phyloP scores from a whole-genome alignment of 306 rosid genomes.

The Rosa chinensis region DNA sequence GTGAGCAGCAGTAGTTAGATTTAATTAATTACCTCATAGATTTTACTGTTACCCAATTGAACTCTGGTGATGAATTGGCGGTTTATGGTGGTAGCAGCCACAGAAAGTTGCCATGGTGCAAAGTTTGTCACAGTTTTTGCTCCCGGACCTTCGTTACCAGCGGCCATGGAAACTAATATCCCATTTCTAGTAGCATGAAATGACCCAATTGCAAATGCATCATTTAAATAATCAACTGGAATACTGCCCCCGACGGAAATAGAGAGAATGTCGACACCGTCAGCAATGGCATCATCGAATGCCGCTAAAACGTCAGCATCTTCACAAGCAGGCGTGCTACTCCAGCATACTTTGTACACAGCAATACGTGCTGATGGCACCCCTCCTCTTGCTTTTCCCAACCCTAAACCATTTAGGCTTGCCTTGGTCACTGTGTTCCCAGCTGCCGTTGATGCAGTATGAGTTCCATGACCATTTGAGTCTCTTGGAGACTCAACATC shows the following conservation, averaged over 20 bases:
- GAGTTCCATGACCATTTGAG: constrained; percentile 47
- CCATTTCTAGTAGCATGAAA: constrained; percentile 54
- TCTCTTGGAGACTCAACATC: constrained; percentile 44
- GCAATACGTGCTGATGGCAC: constrained; percentile 41
- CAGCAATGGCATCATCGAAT: constrained; percentile 50
- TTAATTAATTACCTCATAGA: too few relatives aligned
- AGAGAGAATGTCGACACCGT: constrained; percentile 55
- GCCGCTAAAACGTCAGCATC: constrained; percentile 27
- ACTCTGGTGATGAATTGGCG: too few relatives aligned
- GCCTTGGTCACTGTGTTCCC: constrained; percentile 36
- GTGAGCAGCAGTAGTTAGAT: too few relatives aligned
- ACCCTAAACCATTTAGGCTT: constrained; percentile 33
- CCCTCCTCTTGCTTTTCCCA: constrained; percentile 45
- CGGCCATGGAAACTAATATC: not conserved
- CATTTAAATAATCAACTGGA: constrained; percentile 15
- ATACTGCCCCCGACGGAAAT: constrained; percentile 15
- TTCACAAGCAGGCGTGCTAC: not conserved
- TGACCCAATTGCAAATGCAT: constrained; percentile 41
- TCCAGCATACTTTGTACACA: constrained; percentile 45
- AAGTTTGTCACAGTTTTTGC: too few relatives aligned
- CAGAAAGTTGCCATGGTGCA: too few relatives aligned
- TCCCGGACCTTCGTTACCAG: constrained; percentile 30
- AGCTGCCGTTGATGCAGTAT: constrained; percentile 46
- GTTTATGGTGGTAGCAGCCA: too few relatives aligned
- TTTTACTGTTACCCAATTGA: too few relatives aligned